These are phyloP conservation scores for Pythium coloratum DNA, from an alignment of 352 stramenopile species.

Conservation along the genomic window DNA sequence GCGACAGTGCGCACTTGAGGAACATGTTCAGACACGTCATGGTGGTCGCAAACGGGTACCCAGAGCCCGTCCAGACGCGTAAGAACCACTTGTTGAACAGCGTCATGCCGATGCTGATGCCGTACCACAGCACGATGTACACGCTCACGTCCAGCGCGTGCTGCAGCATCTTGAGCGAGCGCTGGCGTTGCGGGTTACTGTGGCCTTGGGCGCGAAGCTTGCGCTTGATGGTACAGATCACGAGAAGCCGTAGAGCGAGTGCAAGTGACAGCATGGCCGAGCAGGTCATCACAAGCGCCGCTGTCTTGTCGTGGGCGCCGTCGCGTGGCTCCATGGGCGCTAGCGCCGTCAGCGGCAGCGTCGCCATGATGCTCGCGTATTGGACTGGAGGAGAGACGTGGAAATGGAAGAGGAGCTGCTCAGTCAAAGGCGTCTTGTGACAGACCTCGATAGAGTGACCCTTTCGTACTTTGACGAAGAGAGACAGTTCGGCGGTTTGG, in stretches of 20 bases:
- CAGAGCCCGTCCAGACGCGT: slow-evolving; percentile 62
- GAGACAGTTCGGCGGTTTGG: background rate
- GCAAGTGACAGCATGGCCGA: slow-evolving; percentile 62
- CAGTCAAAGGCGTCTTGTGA: background rate
- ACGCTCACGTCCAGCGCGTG: slow-evolving; percentile 71
- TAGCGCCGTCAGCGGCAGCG: slow-evolving; percentile 1
- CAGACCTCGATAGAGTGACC: slow-evolving; percentile 5
- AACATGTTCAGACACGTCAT: slow-evolving; percentile 85
- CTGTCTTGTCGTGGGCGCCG: slow-evolving; percentile 42
- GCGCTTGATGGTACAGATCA: slow-evolving; percentile 31
- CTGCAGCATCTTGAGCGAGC: slow-evolving; percentile 31
- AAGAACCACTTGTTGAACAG: slow-evolving; percentile 87
- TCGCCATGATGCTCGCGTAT: background rate
- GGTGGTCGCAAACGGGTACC: slow-evolving; percentile 74
- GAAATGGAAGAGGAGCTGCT: background rate
- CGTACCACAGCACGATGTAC: slow-evolving; percentile 78
- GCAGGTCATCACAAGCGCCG: slow-evolving; percentile 52
- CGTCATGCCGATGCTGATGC: slow-evolving; percentile 85
- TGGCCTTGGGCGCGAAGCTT: slow-evolving; percentile 27
- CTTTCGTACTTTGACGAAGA: background rate
- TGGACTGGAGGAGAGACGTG: background rate
- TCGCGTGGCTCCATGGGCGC: slow-evolving; percentile 3
- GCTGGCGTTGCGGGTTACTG: background rate
- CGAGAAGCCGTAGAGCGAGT: slow-evolving; percentile 41
- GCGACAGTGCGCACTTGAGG: slow-evolving; percentile 67